Percentiles rank a stretch among this genome's conserved stretches.
Evolutionary conservation across 805 yeast species (phyloP).

Genomic region (Saturnispora saitoi): DNA sequence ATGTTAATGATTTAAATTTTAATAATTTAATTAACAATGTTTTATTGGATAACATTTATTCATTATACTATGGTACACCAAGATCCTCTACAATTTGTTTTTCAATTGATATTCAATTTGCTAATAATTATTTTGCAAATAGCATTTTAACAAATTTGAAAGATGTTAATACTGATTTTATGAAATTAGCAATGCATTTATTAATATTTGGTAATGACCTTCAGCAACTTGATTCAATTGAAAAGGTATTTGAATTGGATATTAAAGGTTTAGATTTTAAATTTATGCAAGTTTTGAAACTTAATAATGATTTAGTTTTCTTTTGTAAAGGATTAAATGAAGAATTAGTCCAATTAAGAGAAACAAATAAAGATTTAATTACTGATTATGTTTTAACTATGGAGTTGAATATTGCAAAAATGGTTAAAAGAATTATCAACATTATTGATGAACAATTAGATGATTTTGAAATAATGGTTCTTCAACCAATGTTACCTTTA

Average conservation of each 20-base stretch:
- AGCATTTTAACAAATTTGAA: constrained; percentile 7
- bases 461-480: constrained; percentile 21
- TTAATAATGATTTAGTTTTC: constrained; percentile 17
- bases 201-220: constrained; percentile 16
- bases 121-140: constrained; percentile 13
- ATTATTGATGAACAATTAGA: constrained; percentile 26
- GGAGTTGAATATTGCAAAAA: constrained; percentile 25
- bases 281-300: constrained; percentile 22
- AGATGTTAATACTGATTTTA: constrained; percentile 15
- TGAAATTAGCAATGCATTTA: constrained; percentile 21
- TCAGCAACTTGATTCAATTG: constrained; percentile 13
- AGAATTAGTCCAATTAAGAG: constrained; percentile 5
- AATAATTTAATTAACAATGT: constrained; percentile 38
- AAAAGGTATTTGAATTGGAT: constrained; percentile 11
- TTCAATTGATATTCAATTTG: constrained; percentile 17
- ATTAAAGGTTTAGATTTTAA: constrained; percentile 19
- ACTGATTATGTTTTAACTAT: constrained; percentile 24
- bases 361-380: constrained; percentile 12
- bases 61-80: constrained; percentile 42
- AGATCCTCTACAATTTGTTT: constrained; percentile 18
- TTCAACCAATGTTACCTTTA: constrained; percentile 23
- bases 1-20: constrained; percentile 17
- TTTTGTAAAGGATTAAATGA: constrained; percentile 9
- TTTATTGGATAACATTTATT: constrained; percentile 43
- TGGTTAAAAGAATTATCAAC: constrained; percentile 22